Evolutionary conservation across 495 filamentous ascomycete genomes (phyloP), one percentile per base, ranked within the genome.

Genomic region (Aspergillus affinis): DNA sequence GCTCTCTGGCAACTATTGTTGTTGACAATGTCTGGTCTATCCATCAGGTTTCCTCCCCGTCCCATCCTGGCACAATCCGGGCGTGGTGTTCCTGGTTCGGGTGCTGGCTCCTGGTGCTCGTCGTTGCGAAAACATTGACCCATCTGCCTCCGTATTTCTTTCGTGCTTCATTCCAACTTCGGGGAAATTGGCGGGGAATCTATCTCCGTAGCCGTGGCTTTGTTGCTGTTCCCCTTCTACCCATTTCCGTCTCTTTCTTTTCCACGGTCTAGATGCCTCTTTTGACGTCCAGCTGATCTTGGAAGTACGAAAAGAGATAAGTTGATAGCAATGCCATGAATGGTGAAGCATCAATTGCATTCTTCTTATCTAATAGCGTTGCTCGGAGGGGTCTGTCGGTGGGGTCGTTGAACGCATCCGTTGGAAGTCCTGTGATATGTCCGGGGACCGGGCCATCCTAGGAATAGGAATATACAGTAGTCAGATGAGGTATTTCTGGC

Each of bases 91-190:
- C 7, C 10, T 32, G 30, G 30, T 32, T 8, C 30, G 30, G 10
- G 30, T 32, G 10, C 7, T 32, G 10, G 30, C 30, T 32, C 51
- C 21, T 32, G 51, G 41, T 54, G 27, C 20, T 57, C 48, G 26
- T 59, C 46, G 46, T 45, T 56, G 58, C 60, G 49, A 69, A 67
- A 66, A 59, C 36, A 62, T 68, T 69, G 52, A 65, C 62, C 65
- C 68, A 64, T 59, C 63, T 52, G 20, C 58, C 65, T 72, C 75
- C 75, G 75, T 72, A 62, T 71, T 71, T 75, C 74, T 72, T 75
- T 78, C 75, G 75, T 70, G 61, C 58, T 58, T 62, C 63, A 61
- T 59, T 19, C 51, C 32, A 61, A 59, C 44, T 49, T 61, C 67
- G 61, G 64, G 50, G 53, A 61, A 55, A 61, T 66, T 59, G 60